These are phyloP conservation scores for Grifola frondosa DNA, from an alignment of 1,284 basidiomycete genomes.

Conservation along the genomic window DNA sequence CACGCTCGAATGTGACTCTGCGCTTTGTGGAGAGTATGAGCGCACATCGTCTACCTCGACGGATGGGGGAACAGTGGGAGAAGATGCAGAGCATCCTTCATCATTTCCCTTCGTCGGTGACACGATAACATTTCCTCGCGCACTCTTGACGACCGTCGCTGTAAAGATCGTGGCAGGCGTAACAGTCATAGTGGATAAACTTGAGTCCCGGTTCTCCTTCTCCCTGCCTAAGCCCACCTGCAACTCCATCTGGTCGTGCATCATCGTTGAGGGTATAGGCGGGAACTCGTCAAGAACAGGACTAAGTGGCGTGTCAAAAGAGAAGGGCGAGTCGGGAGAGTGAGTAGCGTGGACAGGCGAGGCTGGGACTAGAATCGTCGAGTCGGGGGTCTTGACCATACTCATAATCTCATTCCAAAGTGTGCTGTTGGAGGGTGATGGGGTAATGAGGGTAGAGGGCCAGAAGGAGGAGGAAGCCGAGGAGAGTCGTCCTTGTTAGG, in stretches of 20 bases:
- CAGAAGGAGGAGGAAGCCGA: slow-evolving; percentile 6
- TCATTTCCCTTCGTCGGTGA: slow-evolving; percentile 20
- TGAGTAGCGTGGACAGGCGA: slow-evolving; percentile 12
- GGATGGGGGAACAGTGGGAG: slow-evolving; percentile 11
- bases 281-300: slow-evolving; percentile 22
- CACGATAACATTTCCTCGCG: slow-evolving; percentile 27
- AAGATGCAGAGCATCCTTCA: slow-evolving; percentile 9
- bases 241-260: slow-evolving; percentile 15
- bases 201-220: slow-evolving; percentile 35
- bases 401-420: slow-evolving; percentile 28
- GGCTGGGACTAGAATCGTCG: slow-evolving; percentile 10
- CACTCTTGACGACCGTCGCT: slow-evolving; percentile 28
- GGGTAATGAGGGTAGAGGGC: slow-evolving; percentile 17
- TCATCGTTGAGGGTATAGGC: slow-evolving; percentile 13
- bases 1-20: slow-evolving; percentile 28
- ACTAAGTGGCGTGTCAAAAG: slow-evolving; percentile 13
- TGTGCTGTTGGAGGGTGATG: slow-evolving; percentile 17
- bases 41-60: slow-evolving; percentile 17
- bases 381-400: slow-evolving; percentile 16
- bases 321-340: slow-evolving; percentile 14
- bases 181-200: slow-evolving; percentile 34
- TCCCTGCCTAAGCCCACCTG: slow-evolving; percentile 23
- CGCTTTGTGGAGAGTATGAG: slow-evolving; percentile 28
- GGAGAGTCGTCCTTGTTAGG: too few species aligned
- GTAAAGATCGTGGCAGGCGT: slow-evolving; percentile 33